Percentiles rank a stretch among this genome's conserved stretches.
Conservation (phyloP, 2,329 filamentous ascomycete species). For the Arachnopeziza araneosa region DNA sequence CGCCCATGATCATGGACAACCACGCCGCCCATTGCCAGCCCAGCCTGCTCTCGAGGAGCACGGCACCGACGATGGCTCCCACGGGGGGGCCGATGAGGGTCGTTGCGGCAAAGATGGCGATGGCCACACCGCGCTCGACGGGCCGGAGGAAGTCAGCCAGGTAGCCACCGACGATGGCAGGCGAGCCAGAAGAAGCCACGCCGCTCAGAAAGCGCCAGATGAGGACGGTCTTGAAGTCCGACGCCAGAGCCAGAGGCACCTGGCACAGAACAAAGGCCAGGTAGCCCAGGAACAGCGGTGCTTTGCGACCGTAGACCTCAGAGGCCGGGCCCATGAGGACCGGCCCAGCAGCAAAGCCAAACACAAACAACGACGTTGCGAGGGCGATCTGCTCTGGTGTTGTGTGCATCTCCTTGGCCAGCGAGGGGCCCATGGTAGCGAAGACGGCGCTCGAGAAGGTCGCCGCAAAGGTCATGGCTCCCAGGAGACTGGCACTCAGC, state of each 20-base stretch:
- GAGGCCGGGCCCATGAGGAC: constrained; percentile 35
- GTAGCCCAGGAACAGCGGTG: constrained; percentile 34
- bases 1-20: constrained; percentile 44
- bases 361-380: constrained; percentile 20
- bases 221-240: constrained; percentile 48
- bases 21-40: constrained; percentile 55
- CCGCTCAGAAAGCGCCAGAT: constrained; percentile 49
- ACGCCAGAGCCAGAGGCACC: constrained; percentile 43
- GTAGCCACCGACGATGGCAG: constrained; percentile 49
- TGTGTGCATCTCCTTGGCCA: constrained; percentile 41
- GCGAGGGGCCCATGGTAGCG: no score
- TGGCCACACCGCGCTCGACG: constrained; percentile 55
- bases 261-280: constrained; percentile 37
- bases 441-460: constrained; percentile 38
- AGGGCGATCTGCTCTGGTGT: constrained; percentile 37
- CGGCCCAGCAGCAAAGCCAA: constrained; percentile 10
- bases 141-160: constrained; percentile 59
- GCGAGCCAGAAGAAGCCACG: constrained; percentile 43
- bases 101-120: constrained; percentile 54
- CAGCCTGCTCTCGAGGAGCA: constrained; percentile 41
- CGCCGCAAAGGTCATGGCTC: not conserved
- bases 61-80: constrained; percentile 33
- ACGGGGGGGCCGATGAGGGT: constrained; percentile 34
- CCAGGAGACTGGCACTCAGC: not conserved
- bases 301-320: constrained; percentile 36